Conservation (phyloP, 352 stramenopile species). For the Globisporangium orthogonon region DNA sequence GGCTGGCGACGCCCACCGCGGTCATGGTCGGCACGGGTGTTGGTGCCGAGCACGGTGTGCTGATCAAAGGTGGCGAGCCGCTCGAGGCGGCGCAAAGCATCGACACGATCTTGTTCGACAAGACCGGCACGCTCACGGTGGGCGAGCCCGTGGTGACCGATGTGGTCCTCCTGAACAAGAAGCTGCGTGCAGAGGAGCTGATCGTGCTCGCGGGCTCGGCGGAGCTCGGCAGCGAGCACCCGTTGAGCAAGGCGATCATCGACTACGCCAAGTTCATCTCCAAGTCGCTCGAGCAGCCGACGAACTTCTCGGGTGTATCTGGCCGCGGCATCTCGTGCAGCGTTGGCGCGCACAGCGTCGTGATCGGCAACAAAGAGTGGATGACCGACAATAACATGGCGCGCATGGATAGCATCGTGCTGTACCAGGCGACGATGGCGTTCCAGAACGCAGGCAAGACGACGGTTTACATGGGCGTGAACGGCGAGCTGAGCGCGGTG, state of each 20-base stretch:
- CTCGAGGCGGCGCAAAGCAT: conserved; percentile 91
- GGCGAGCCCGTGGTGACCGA: conserved; percentile 87
- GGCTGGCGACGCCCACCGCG: conserved; percentile 96
- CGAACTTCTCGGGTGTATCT: conserved; percentile 81
- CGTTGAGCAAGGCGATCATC: conserved; percentile 92
- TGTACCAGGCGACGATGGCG: conserved; percentile 65
- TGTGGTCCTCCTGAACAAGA: conserved; percentile 75
- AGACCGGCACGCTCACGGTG: conserved; percentile 98
- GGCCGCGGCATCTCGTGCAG: conserved; percentile 81
- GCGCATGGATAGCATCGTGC: conserved; percentile 61
- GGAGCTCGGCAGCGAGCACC: conserved; percentile 93
- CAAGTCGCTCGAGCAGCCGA: conserved; percentile 62
- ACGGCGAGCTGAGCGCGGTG: conserved; percentile 63
- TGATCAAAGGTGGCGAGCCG: conserved; percentile 97
- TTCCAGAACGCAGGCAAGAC: conserved; percentile 92
- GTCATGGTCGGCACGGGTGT: conserved; percentile 99
- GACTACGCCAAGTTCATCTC: conserved; percentile 87
- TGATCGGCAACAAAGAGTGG: conserved; percentile 92
- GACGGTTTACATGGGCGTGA: conserved; percentile 92
- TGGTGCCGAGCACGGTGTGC: conserved; percentile 92
- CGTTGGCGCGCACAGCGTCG: conserved; percentile 67
- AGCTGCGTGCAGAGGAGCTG: conserved; percentile 71
- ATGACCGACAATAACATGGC: conserved; percentile 74
- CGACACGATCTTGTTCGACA: conserved; percentile 98
- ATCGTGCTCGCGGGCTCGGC: conserved; percentile 88